These are phyloP conservation scores for Musa beccarii DNA, from an alignment of 176 grass and related monocot genomes.

Conservation along the genomic window DNA sequence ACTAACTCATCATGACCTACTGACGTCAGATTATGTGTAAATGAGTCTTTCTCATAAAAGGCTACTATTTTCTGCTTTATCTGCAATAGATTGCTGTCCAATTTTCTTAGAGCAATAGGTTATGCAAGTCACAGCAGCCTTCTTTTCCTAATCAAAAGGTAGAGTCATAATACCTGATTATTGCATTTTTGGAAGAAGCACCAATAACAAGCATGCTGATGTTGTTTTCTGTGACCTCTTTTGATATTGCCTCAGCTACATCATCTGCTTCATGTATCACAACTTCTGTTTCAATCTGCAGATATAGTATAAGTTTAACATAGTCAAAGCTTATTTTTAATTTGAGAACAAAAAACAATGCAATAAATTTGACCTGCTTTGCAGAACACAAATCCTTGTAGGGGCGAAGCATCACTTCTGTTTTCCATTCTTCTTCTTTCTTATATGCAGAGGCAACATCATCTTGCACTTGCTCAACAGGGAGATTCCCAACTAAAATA, in stretches of 20 bases:
- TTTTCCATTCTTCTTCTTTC: constrained; percentile 32
- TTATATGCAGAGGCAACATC: constrained; percentile 37
- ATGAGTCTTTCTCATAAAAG: neutral
- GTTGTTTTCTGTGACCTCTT: constrained; percentile 26
- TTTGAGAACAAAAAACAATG: no score
- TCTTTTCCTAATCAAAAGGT: neutral
- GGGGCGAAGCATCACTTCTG: constrained; percentile 28
- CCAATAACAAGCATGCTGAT: constrained; percentile 45
- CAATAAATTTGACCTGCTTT: constrained; percentile 19
- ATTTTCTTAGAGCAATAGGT: neutral
- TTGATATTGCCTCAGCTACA: constrained; percentile 38
- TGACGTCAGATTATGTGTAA: neutral
- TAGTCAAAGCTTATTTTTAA: neutral
- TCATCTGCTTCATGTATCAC: constrained; percentile 41
- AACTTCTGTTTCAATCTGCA: constrained; percentile 41
- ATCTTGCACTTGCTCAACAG: constrained; percentile 34
- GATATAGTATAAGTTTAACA: neutral
- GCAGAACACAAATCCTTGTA: constrained; percentile 39
- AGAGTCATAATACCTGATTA: constrained; percentile 31
- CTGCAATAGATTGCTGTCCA: no score
- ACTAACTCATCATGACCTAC: no score
- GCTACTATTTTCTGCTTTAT: no score
- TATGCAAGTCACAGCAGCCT: neutral
- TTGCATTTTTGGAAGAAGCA: constrained; percentile 32
- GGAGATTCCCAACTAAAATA: constrained; percentile 47